Conservation (phyloP, 768 basidiomycete genomes). For the Chalciporus pseudorubinellus region DNA sequence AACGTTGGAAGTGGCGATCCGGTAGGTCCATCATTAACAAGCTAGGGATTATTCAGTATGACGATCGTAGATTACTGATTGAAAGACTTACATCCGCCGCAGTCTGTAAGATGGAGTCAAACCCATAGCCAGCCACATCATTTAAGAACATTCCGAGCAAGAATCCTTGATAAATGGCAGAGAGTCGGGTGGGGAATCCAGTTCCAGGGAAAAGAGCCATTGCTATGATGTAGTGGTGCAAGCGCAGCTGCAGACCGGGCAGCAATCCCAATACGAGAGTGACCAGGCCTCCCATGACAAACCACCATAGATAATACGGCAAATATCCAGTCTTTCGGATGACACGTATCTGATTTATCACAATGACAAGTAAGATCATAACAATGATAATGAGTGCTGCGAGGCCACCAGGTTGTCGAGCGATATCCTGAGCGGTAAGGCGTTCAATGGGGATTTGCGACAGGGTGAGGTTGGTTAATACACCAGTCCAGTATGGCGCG, state of each 20-base stretch:
- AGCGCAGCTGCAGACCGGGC: constrained; percentile 63
- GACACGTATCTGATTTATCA: constrained; percentile 75
- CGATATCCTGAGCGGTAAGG: constrained; percentile 68
- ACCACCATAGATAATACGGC: constrained; percentile 74
- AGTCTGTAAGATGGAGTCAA: constrained; percentile 79
- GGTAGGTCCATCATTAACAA: constrained; percentile 67
- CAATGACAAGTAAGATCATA: constrained; percentile 55
- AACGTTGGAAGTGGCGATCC: constrained; percentile 71
- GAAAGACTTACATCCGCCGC: constrained; percentile 52
- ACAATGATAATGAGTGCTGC: constrained; percentile 66
- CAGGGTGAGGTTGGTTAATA: constrained; percentile 70
- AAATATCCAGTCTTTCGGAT: constrained; percentile 85
- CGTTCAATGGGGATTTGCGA: constrained; percentile 74
- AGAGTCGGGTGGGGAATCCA: constrained; percentile 77
- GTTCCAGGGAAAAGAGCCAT: constrained; percentile 75
- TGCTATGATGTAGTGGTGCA: constrained; percentile 83
- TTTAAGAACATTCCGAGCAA: constrained; percentile 81
- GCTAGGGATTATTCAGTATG: constrained; percentile 39
- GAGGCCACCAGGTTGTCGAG: constrained; percentile 63
- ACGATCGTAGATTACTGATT: background rate
- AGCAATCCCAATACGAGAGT: constrained; percentile 63
- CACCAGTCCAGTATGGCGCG: constrained; percentile 73
- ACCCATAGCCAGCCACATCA: constrained; percentile 75
- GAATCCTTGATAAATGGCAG: constrained; percentile 78
- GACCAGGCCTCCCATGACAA: constrained; percentile 63